Conservation (phyloP, 768 basidiomycete genomes). For the Boletus reticuloceps region DNA sequence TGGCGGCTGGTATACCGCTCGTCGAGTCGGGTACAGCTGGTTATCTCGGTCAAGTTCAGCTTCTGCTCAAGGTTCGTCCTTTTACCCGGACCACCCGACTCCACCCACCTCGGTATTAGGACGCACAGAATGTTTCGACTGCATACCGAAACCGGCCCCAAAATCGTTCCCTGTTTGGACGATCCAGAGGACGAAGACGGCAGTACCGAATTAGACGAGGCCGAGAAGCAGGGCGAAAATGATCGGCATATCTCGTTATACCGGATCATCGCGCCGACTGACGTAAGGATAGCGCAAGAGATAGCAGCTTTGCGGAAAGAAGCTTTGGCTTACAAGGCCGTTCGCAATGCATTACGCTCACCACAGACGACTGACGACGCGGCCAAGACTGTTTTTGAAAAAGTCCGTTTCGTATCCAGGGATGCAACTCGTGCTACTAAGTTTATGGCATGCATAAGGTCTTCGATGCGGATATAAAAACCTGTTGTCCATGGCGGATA, state of each 20-base stretch:
- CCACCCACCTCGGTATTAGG: too few relatives aligned
- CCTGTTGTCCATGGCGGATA: too few relatives aligned
- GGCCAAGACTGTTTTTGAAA: constrained; percentile 75
- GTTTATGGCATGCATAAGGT: too few relatives aligned
- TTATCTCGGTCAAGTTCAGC: too few relatives aligned
- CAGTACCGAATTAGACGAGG: constrained; percentile 77
- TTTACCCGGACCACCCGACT: too few relatives aligned
- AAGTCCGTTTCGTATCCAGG: constrained; percentile 46
- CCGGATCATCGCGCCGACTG: neutral
- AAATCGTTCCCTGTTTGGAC: constrained; percentile 98
- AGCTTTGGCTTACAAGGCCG: constrained; percentile 81
- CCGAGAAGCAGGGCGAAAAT: too few relatives aligned
- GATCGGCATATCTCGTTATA: constrained; percentile 43
- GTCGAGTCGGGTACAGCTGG: constrained; percentile 98
- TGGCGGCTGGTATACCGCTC: too few relatives aligned
- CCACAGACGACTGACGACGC: constrained; percentile 42
- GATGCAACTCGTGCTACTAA: too few relatives aligned
- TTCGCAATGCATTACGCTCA: constrained; percentile 65
- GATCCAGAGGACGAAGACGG: constrained; percentile 88
- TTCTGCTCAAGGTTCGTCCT: too few relatives aligned
- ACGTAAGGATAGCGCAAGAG: constrained; percentile 86
- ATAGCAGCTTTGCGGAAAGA: constrained; percentile 89
- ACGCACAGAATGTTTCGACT: constrained; percentile 96
- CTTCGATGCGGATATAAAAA: too few relatives aligned
- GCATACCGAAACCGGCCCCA: constrained; percentile 87